Conservation (phyloP, 1,284 basidiomycete species). For the Trichosporon sp. region DNA sequence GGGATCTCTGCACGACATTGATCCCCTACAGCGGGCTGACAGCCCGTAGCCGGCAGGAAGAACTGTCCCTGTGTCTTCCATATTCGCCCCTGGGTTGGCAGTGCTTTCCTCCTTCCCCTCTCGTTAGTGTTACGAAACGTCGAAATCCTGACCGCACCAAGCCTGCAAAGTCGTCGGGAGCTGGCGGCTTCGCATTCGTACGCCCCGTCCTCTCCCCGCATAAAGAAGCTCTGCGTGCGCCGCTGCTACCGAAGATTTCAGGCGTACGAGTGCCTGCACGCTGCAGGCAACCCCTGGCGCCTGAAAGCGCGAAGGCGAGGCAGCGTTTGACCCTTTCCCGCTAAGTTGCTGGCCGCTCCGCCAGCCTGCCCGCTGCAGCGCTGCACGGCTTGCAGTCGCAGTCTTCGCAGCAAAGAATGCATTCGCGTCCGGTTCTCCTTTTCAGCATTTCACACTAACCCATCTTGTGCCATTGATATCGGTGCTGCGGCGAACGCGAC, state of each 20-base stretch:
- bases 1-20: too few relatives aligned
- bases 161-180: background rate
- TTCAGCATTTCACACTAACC: constrained; percentile 3
- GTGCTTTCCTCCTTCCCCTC: background rate
- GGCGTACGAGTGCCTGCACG: background rate
- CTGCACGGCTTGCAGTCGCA: background rate
- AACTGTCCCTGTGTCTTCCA: background rate
- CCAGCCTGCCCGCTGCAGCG: background rate
- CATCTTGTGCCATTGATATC: background rate
- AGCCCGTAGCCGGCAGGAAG: too few relatives aligned
- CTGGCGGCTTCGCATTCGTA: background rate
- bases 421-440: background rate
- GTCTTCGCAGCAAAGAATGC: background rate
- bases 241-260: background rate
- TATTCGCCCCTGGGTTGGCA: background rate
- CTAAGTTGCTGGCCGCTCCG: background rate
- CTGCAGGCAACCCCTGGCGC: background rate
- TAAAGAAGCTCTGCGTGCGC: background rate
- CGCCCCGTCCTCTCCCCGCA: background rate
- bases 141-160: background rate
- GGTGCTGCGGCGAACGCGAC: background rate
- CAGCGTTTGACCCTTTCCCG: constrained; percentile 2
- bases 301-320: background rate
- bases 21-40: too few relatives aligned
- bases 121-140: constrained; percentile 10